Evolutionary conservation across 176 grass and related monocot species (phyloP), one percentile per base, ranked within the genome.

Genomic region (Rhynchospora tenuis): DNA sequence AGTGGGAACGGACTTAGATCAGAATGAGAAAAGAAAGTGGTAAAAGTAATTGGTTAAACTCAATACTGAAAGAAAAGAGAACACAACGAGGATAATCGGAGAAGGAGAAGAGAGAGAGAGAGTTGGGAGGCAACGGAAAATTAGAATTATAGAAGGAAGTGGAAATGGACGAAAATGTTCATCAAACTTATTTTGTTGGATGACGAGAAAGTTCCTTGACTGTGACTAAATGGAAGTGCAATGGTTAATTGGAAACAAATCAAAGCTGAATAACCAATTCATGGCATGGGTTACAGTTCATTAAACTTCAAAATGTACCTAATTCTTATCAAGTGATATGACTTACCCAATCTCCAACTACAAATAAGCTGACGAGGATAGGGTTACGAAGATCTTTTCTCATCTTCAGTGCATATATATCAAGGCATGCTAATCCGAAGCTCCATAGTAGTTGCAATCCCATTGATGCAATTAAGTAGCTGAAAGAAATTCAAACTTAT

Each of bases 291-390:
- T 24, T 73, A 43, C 14, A 73, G 48, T 48, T 73, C 19, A 15
- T 11, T 51, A 20, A 57, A 57, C 16, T 57, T 50, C 26, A 72
- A 52, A 55, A 54, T 11, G 0, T 55, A 38, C 5, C 31, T 4
- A 38, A 60, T 31, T 84, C 38, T 20, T 73, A 73, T 16, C 48
- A 0, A n/a, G 45, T 5, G 19, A 60, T 59, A 50, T 63, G 11
- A 60, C n/a, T 90, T 97, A 97, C 95, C 95, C 90, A 94, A 52
- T 97, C 95, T 83, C 95, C 95, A 27, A 97, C 92, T 0, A 94
- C 90, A 80, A 97, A 97, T 50, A 97, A 85, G 81, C 95, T 97
- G 85, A 97, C 68, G 23, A 97, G 84, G 77, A 97, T 73, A 28
- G 92, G 88, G 74, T 85, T 92, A 7, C 77, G 90, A 70, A 97